Evolutionary conservation across 345 rosid genomes (phyloP), one percentile per base, ranked within the genome.

Genomic region (Sisymbrium irio): DNA sequence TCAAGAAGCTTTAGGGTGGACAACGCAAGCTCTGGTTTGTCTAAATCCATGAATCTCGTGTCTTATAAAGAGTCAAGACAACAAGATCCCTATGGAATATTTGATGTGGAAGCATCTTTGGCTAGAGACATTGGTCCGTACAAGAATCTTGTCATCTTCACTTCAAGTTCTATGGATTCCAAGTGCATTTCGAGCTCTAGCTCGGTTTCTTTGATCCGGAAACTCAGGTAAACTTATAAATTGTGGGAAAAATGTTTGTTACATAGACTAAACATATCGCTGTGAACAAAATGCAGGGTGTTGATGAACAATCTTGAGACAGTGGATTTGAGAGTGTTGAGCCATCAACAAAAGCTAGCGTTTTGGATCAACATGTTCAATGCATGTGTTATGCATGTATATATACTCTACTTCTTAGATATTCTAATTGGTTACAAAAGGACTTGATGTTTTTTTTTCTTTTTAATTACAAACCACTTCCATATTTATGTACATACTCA

Each of bases 311-410:
- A 85, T 82, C 87, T 94, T 55, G 87, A 87, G 84, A 81, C 83
- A 0, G 90, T 87, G 73, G 95, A 94, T 35, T 74, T 86, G 74
- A 79, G 82, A 76, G 83, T 80, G 64, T 72, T 91, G 85, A 89
- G 78, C 30, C 71, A 56, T 69, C 93, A 83, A 60, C 98, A 94
- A 79, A 94, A 91, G 80, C 81, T 89, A 65, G 97, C 98, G 17
- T 94, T 94, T 80, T 94, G 98, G 98, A 86, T 94, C 92, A 94
- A 94, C 91, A 87, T 87, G 89, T 88, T 89, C 90, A 94, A 94
- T 80, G 97, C 97, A 80, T 91, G 97, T 77, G 78, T 94, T 79
- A 94, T 89, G 98, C 95, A 94, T 88, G 97, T 93, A 87, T 83
- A 58, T 36, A 37, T 28, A 56, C 67, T 42, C 39, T 39, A 18